Evolutionary conservation across 1,284 basidiomycete genomes (phyloP).

Genomic region (Apiotrichum gamsii): DNA sequence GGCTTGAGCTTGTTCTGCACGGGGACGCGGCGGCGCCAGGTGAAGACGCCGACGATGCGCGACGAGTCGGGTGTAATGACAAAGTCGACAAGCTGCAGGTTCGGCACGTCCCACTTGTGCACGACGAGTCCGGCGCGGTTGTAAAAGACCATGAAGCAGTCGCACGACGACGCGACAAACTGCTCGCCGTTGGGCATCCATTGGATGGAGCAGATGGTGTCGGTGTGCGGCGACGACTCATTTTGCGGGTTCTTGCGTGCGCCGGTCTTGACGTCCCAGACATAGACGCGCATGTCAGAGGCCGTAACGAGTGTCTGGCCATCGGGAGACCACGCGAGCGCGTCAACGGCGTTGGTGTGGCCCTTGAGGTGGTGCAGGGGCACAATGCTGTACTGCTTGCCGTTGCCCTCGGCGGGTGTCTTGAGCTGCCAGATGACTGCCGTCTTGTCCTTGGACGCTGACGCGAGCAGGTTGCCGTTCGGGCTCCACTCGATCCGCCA

Average conservation of each 20-base stretch:
- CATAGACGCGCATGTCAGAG: slow-evolving; percentile 67
- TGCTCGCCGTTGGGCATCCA: slow-evolving; percentile 85
- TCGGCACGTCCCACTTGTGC: slow-evolving; percentile 63
- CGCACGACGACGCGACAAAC: slow-evolving; percentile 85
- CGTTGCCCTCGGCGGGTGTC: slow-evolving; percentile 36
- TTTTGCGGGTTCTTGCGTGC: slow-evolving; percentile 11
- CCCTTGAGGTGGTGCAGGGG: slow-evolving; percentile 52
- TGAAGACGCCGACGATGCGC: slow-evolving; percentile 75
- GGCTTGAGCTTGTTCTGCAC: slow-evolving; percentile 35
- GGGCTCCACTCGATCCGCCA: slow-evolving; percentile 96
- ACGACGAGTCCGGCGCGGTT: slow-evolving; percentile 55
- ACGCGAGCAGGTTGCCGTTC: slow-evolving; percentile 75
- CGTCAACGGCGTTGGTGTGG: slow-evolving; percentile 70
- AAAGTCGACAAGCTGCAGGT: slow-evolving; percentile 82
- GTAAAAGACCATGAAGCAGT: slow-evolving; percentile 82
- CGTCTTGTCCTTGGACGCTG: slow-evolving; percentile 75
- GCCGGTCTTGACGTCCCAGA: slow-evolving; percentile 70
- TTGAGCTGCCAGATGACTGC: slow-evolving; percentile 81
- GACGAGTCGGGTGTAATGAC: slow-evolving; percentile 78
- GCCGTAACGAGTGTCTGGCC: slow-evolving; percentile 74
- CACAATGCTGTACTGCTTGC: slow-evolving; percentile 23
- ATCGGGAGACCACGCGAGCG: slow-evolving; percentile 83
- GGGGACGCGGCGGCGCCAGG: slow-evolving; percentile 49
- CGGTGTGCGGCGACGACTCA: slow-evolving; percentile 54
- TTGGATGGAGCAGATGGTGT: slow-evolving; percentile 76